Percentiles rank a stretch among this genome's conserved stretches.
Conservation (phyloP, 371 early-diverging fungal genomes). For the Lichtheimia hyalospora region DNA sequence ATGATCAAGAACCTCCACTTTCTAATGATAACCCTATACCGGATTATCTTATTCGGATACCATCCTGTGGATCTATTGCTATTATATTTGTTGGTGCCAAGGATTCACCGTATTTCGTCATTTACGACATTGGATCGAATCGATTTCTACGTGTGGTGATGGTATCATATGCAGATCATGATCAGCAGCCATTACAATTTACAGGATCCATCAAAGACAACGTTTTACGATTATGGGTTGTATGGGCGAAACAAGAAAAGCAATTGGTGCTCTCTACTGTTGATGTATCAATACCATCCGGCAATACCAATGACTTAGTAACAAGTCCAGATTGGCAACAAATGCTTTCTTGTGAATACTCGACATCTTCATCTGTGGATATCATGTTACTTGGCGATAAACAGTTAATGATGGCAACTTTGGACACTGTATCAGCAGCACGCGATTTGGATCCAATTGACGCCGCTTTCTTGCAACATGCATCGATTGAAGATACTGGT, state of each 20-base stretch:
- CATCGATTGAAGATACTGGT: background rate
- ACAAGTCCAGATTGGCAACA: background rate
- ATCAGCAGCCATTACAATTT: background rate
- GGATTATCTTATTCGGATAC: background rate
- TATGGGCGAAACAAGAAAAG: conserved; percentile 1
- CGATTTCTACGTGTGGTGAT: background rate
- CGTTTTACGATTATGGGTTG: conserved; percentile 1
- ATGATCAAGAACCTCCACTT: background rate
- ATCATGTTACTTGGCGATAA: background rate
- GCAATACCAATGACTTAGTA: background rate
- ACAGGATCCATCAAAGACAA: background rate
- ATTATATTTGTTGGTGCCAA: conserved; percentile 4
- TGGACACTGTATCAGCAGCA: background rate
- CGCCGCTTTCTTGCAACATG: background rate
- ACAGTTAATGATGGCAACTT: background rate
- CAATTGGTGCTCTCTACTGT: background rate
- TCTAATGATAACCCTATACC: background rate
- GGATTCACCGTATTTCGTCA: conserved; percentile 4
- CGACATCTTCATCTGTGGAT: background rate
- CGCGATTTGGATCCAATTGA: background rate
- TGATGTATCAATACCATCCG: background rate
- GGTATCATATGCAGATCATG: background rate
- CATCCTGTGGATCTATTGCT: background rate
- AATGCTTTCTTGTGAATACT: background rate
- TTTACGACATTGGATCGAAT: background rate